Base-by-base conservation (phyloP, 2,329 filamentous ascomycete genomes). In the Lasiodiplodia theobromae region DNA sequence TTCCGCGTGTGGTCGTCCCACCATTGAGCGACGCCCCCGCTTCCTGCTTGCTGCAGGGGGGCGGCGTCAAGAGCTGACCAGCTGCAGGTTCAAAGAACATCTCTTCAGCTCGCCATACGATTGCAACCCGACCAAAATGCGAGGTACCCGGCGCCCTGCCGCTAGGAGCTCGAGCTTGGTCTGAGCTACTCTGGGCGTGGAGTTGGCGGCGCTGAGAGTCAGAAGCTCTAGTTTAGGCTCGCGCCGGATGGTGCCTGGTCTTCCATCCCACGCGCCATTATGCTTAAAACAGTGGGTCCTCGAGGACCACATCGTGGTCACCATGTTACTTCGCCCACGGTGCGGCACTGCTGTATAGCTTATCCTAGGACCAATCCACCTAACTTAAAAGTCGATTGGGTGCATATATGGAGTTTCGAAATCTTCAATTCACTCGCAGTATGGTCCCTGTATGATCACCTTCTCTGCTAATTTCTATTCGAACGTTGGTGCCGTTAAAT, bases 221-320 rank as follows among this genome's bases (percentile, higher is more conserved):
- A 62, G 60, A 38, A 47, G 58, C 60, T 37, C n/a, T 25, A 34
- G n/a, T 38, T 63, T 37, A 52, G 60, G 47, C 60, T 51, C 31
- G 16, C 54, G 25, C 47, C 60, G 60, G 60, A 64, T 64, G 47
- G 21, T 14, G 38, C 58, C 38, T 18, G 18, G 28, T 47, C 57
- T 63, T 40, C 44, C 49, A 51, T 18, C 6, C 40, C 16, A 34
- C 31, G 44, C 58, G 28, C 28, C 44, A n/a, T 62, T 64, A 64
- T 52, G 60, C 60, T 64, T 64, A 64, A 56, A 64, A 52, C 47
- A 52, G 60, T 49, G 54, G 54, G 54, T 40, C 54, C 18, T 58
- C 37, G 16, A 31, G 12, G 40, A 40, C 44, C 44, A 40, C 54
- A 56, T 34, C n/a, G n/a, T n/a, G 34, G 21, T 34, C 28, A 10